Base-by-base conservation (phyloP, 2,329 filamentous ascomycete genomes). In the Lasiodiplodia sp. region DNA sequence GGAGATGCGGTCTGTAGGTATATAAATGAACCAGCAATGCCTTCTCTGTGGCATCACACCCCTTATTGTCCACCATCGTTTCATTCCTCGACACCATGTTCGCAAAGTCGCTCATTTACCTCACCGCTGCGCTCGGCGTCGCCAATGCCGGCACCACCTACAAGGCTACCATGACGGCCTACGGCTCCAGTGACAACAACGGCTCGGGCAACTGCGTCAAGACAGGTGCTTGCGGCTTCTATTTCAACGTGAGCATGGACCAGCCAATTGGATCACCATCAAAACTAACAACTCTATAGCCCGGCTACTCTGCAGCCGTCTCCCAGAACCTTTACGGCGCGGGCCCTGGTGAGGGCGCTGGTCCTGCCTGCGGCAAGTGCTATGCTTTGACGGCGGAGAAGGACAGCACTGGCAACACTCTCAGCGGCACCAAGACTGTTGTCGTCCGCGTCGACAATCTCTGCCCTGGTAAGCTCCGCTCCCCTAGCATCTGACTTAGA, bases 361-460 rank as follows among this genome's bases (percentile, higher is more conserved):
- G 80, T 31, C 79, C 78, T 3, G 79, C 73, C 12, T 82, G 80
- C 71, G 79, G 79, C 37, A 79, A 77, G 14, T 81, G 81, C 74
- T 82, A 75, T 73, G 75, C 76, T 55, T 70, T 82, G 47, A 79
- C 76, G 7, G 76, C 76, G 23, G 55, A 77, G 68, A 79, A 75
- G 14, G 79, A 81, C 71, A 71, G 71, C 67, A 68, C 70, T 28
- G 74, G 77, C 47, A 75, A 75, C 68, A 56, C 49, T 21, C 68
- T 77, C 37, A 71, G 70, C 64, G 77, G 75, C 68, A 71, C 74
- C 4, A 79, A 75, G 66, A 74, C 70, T 69, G 76, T 81, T 66
- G 79, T 80, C 5, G 78, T 82, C 28, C 76, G 79, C 70, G 74
- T 82, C 62, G 80, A 79, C 68, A 82, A 82, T 70, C 72, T 82